Conservation (phyloP, 2,329 filamentous ascomycete genomes). For the Emericellopsis atlantica region DNA sequence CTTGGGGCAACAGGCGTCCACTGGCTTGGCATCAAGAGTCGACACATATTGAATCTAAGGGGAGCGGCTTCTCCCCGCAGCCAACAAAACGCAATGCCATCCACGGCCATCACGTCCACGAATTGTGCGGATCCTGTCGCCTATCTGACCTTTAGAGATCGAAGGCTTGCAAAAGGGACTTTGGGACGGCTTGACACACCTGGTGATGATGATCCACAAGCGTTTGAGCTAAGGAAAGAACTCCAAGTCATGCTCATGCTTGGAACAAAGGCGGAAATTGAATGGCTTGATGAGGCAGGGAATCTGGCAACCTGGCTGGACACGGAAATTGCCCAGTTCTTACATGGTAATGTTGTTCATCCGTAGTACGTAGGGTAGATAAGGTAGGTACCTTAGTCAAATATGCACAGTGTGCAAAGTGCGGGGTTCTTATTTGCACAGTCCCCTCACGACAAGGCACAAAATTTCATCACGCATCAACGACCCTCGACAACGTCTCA, state of each 20-base stretch:
- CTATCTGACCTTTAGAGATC: conserved; percentile 40
- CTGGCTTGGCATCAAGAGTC: conserved; percentile 51
- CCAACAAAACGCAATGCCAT: background rate
- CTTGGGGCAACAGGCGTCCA: conserved; percentile 35
- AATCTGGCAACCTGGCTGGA: conserved; percentile 39
- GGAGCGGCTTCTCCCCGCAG: background rate
- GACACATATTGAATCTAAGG: conserved; percentile 19
- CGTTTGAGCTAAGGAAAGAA: conserved; percentile 33
- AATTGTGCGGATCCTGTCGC: conserved; percentile 13
- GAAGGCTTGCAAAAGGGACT: conserved; percentile 41
- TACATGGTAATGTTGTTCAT: background rate
- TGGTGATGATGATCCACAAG: conserved; percentile 15
- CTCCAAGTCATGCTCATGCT: conserved; percentile 63
- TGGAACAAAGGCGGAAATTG: conserved; percentile 66
- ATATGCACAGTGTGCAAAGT: conserved; percentile 19
- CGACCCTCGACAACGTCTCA: background rate
- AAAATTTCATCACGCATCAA: conserved; percentile 3
- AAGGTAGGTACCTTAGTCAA: too few species aligned
- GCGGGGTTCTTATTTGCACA: conserved; percentile 20
- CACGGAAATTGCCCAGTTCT: conserved; percentile 16
- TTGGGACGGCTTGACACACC: conserved; percentile 27
- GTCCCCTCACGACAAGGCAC: conserved; percentile 19
- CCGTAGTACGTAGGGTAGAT: background rate
- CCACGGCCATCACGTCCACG: conserved; percentile 11
- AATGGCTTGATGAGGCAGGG: conserved; percentile 48